Percentiles rank a stretch among this genome's conserved stretches.
Conservation (phyloP, 345 rosid genomes). For the Rhizophora apiculata region DNA sequence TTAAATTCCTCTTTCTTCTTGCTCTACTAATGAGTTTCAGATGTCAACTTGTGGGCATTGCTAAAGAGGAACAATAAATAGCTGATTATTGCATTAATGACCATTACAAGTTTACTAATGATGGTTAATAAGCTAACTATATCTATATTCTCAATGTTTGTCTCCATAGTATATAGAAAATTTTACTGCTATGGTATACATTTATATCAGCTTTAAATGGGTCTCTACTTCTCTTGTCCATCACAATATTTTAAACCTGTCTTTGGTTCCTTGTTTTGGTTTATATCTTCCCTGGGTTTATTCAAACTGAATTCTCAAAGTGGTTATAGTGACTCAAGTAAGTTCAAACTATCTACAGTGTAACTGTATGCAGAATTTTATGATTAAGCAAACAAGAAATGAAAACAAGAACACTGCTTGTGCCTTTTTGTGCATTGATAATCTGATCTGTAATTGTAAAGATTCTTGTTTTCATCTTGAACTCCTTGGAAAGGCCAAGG, state of each 20-base stretch:
- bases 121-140: no score
- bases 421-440: not conserved
- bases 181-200: no score
- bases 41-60: no score
- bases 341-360: not conserved
- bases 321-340: not conserved
- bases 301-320: slow-evolving; percentile 2
- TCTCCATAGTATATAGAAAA: no score
- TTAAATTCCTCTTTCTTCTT: not conserved
- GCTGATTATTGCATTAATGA: no score
- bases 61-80: no score
- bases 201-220: no score
- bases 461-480: not conserved
- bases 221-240: no score
- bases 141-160: no score
- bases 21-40: no score
- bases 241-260: not conserved
- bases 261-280: not conserved
- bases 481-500: not conserved
- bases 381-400: not conserved
- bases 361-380: not conserved
- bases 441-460: not conserved
- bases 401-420: no score
- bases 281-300: not conserved
- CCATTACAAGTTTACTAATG: no score